Base-by-base conservation (phyloP, 352 stramenopile species). In the Phytophthora hybrid region DNA sequence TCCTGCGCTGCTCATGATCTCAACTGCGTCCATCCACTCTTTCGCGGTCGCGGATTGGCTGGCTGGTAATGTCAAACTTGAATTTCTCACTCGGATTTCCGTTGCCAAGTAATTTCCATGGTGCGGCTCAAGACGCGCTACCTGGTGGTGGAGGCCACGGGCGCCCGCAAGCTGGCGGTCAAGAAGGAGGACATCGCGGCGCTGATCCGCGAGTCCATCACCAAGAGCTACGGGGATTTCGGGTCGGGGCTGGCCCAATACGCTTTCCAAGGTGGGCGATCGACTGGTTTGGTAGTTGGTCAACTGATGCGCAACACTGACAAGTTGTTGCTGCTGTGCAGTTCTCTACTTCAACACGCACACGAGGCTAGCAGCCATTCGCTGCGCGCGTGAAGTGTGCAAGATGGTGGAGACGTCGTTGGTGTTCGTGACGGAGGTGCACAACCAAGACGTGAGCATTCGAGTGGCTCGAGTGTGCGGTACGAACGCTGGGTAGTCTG, bases 71-170 rank as follows among this genome's bases (percentile, higher is more conserved):
- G n/a, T 18, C 31, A 29, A 66, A 32, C 4, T 34, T 16, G 13
- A 37, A 37, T 16, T 54, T 54, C 19, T 5, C 47, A 29, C 19
- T 26, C 11, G n/a, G 13, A 21, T 19, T 49, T 51, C 41, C 14
- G 41, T n/a, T 51, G 41, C 66, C 10, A 11, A 18, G 11, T 14
- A 44, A 44, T 14, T 18, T 57, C 16, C 29, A 94, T 94, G 87
- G 87, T 94, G 65, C 84, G 87, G 9, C 84, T 93, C 18, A 94
- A 94, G 78, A 93, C 85, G 16, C 84, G 85, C 16, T 94, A 93
- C 74, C 54, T 94, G 62, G 63, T 93, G 58, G 82, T 90, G 62
- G 85, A 94, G 69, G 67, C 84, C n/a, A 71, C 74, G 37, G 78
- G 69, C 19, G 69, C 73, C 21, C 78, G 81, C 21, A 92, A 86